Evolutionary conservation across 2,329 filamentous ascomycete species (phyloP).

Genomic region (Fusarium cicatricum): DNA sequence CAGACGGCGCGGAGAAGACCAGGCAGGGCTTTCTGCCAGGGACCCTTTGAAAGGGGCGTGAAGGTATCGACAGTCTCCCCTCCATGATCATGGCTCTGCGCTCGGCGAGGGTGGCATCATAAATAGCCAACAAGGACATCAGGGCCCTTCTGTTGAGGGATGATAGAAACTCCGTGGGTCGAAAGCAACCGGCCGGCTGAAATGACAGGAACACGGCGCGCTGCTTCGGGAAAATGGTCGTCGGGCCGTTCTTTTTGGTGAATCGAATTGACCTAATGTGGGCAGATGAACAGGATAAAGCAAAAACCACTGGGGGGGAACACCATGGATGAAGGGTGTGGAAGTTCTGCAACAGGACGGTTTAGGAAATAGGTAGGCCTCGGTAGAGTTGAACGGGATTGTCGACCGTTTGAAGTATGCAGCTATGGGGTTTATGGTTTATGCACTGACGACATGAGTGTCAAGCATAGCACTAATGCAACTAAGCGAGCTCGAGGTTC

Average conservation of each 20-base stretch:
- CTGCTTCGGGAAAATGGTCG: slow-evolving; percentile 24
- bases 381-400: neutral
- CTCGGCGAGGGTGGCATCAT: slow-evolving; percentile 18
- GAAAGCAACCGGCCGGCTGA: slow-evolving; percentile 7
- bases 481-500: slow-evolving; percentile 26
- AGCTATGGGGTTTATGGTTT: slow-evolving; percentile 22
- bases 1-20: neutral
- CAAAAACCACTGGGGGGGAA: slow-evolving; percentile 3
- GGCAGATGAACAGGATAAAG: slow-evolving; percentile 20
- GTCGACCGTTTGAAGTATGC: slow-evolving; percentile 31
- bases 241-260: slow-evolving; percentile 23
- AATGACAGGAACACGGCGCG: neutral
- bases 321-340: slow-evolving; percentile 33
- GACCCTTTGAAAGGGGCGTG: slow-evolving; percentile 17
- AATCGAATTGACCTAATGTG: slow-evolving; percentile 26
- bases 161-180: slow-evolving; percentile 6
- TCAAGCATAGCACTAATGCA: slow-evolving; percentile 27
- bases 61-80: neutral
- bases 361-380: slow-evolving; percentile 38
- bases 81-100: neutral
- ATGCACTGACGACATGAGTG: slow-evolving; percentile 9
- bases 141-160: slow-evolving; percentile 3
- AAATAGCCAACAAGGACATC: slow-evolving; percentile 1
- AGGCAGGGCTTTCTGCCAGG: neutral
- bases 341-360: slow-evolving; percentile 36